A percentile compares a stretch with the other conserved stretches of the same genome.
phyloP scores from a whole-genome alignment of 441 rosid species.

The Dalechampia spathulata region DNA sequence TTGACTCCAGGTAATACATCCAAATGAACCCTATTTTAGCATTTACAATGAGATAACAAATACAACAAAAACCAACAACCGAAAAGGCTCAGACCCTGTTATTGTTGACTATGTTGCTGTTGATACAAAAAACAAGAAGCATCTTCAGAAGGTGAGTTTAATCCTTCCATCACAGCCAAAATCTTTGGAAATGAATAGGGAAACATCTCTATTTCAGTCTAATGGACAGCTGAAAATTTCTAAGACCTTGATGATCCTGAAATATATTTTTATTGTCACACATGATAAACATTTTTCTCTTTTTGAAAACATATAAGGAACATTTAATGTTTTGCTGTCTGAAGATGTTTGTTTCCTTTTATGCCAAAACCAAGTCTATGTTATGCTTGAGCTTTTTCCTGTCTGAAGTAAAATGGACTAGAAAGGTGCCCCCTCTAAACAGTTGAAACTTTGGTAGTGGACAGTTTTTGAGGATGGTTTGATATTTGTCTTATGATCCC shows the following conservation, averaged over 20 bases:
- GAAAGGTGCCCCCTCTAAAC: not conserved
- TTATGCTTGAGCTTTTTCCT: not conserved
- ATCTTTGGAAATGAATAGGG: not conserved
- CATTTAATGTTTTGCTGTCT: not conserved
- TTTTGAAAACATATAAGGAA: not conserved
- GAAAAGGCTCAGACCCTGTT: constrained; percentile 77
- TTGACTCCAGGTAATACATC: constrained; percentile 54
- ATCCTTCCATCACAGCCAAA: constrained; percentile 7
- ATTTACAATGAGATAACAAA: constrained; percentile 46
- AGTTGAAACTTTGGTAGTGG: not conserved
- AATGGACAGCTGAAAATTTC: not conserved
- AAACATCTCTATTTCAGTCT: not conserved
- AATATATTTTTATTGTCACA: too few relatives aligned
- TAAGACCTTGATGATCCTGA: not conserved
- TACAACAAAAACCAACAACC: constrained; percentile 26
- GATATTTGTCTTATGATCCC: not conserved
- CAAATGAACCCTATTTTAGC: constrained; percentile 67
- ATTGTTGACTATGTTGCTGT: constrained; percentile 76
- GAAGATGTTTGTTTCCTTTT: not conserved
- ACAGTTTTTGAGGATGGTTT: not conserved
- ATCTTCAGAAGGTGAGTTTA: constrained; percentile 63
- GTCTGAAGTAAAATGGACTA: not conserved
- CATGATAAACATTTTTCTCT: too few relatives aligned
- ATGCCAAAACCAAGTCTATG: not conserved
- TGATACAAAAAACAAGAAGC: constrained; percentile 62